Base-by-base conservation (phyloP, 441 rosid genomes). In the Iberis amara region DNA sequence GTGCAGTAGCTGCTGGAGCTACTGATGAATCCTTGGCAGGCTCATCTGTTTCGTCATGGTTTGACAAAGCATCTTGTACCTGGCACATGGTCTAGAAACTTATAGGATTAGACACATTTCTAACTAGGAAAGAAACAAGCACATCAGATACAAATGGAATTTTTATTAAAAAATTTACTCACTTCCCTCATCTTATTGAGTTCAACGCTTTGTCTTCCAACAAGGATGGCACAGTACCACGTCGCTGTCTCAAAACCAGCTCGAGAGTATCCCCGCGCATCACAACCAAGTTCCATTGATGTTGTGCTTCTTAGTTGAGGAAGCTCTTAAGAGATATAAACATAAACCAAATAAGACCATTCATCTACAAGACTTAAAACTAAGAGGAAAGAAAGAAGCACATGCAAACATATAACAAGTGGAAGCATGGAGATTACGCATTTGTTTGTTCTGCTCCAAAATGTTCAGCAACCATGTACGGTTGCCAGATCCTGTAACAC, bases 181-280 rank as follows among this genome's bases (percentile, higher is more conserved):
- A 92, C 99, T 79, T 68, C 89, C 52, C 96, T 91, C 94, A 92
- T 84, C 69, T 77, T 76, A 62, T 81, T 77, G 59, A 89, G 96
- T 68, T 89, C 99, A 11, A 73, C 72, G 61, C 99, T 73, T 48
- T 61, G 81, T 71, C 99, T 84, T 70, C 99, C 99, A n/a, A 86
- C 96, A 64, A 89, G 72, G 63, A 89, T 73, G 59, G 83, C 90
- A 69, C 99, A 92, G 76, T 92, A 92, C 97, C 99, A 92, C 31
- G 83, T 81, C 23, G 57, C 28, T 15, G 70, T 70, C 49, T 86
- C 82, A 69, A 45, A 74, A 61, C 97, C 99, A 66, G 96, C 94
- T 66, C 89, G 90, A 64, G 99, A 81, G 68, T 86, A 73, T 47
- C 96, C 94, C 18, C 80, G 75, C 26, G 99, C 86, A 74, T 92